Evolutionary conservation across 2,329 filamentous ascomycete species (phyloP), one percentile per base, ranked within the genome.

Genomic region (Knufia petricola): DNA sequence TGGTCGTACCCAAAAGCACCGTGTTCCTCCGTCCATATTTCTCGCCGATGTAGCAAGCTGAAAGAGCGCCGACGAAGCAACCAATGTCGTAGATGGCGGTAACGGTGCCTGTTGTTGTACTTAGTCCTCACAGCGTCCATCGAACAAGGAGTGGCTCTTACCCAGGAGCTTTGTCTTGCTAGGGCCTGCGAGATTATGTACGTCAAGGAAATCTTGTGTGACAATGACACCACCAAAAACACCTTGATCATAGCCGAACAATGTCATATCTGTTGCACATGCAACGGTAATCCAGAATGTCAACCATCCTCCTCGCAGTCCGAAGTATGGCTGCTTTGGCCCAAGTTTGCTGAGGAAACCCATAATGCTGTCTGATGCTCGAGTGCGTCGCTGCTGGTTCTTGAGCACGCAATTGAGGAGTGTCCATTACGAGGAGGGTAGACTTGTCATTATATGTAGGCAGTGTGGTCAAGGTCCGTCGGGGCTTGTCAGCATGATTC

Each of bases 1-100:
- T 68, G 0, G 65, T 66, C 0, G 70, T 71, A 4, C 72, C 73
- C 1, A 72, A 52, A 39, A 76, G 58, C 39, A 76, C 65, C 20
- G 65, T 68, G 48, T 69, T 71, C 51, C 71, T 72, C 21, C 74
- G 62, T 2, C 74, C 73, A 1, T 75, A 60, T 10, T 48, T 56
- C 47, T 77, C 73, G 17, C 74, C 74, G 21, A 72, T 58, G 38
- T 47, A 56, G 12, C 64, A 58, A 46, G 78, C 72, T n/a, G 71
- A 68, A 1, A 69, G 55, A 1, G 69, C 76, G 13, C 78, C 78
- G 37, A 79, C 63, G 60, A 81, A 79, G 58, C 77, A 80, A 7
- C 77, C 77, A 26, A 81, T 67, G 53, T 79, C 74, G 59, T 79
- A 79, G 47, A 78, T 73, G 1, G 76, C 75, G 1, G 74, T 76